phyloP scores from a whole-genome alignment of 306 rosid genomes.

The Cyclanthera cordifolia region DNA sequence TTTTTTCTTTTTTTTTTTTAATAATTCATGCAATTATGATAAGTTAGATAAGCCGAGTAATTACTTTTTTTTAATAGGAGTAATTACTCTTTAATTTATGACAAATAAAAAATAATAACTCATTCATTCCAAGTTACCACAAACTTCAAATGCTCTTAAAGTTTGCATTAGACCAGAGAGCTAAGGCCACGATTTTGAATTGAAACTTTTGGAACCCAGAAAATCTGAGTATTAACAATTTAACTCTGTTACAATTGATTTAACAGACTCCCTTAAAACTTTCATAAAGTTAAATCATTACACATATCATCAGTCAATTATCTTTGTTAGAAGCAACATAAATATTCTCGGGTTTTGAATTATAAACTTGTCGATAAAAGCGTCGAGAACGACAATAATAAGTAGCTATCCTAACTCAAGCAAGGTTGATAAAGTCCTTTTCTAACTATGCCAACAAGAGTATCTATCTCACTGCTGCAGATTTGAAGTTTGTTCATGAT shows the following conservation, averaged over 20 bases:
- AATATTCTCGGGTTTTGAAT: not conserved
- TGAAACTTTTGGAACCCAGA: not conserved
- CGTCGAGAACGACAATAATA: not conserved
- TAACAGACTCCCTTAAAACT: not conserved
- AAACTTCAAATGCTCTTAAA: not conserved
- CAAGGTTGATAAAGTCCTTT: constrained; percentile 3
- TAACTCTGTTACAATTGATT: not conserved
- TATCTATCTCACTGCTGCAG: not conserved
- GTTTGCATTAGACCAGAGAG: not conserved
- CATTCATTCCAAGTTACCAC: not conserved
- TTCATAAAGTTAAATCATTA: not conserved
- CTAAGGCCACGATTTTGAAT: not conserved
- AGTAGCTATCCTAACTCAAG: constrained; percentile 1
- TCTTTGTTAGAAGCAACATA: not conserved
- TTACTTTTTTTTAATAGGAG: not conserved
- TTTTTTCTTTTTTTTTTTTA: no score
- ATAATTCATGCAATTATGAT: not conserved
- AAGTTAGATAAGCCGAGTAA: not conserved
- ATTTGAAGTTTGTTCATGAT: not conserved
- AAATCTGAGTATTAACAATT: not conserved
- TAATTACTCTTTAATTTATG: not conserved
- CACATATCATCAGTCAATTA: not conserved
- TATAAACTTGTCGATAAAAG: not conserved
- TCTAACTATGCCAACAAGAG: not conserved
- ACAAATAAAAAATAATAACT: not conserved